Conservation (phyloP, 495 filamentous ascomycete genomes). For the Penicillium simplicissimum region DNA sequence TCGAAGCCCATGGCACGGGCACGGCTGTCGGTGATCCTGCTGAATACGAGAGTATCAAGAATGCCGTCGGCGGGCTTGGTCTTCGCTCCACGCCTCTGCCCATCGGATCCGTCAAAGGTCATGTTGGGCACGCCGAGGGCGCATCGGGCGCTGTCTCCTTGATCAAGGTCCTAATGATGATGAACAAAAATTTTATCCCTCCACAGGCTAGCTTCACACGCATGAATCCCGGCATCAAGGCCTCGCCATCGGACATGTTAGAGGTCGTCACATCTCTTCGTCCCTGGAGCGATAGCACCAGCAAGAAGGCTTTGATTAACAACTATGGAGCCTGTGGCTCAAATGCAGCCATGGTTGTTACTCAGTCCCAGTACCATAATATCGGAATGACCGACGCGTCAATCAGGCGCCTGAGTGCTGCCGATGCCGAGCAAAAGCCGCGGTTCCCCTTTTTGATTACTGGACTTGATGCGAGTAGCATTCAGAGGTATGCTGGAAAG, state of each 20-base stretch:
- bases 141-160: constrained; percentile 43
- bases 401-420: neutral
- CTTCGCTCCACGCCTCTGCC: constrained; percentile 16
- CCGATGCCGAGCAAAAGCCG: neutral
- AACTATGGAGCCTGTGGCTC: constrained; percentile 42
- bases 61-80: constrained; percentile 28
- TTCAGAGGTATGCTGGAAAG: constrained; percentile 4
- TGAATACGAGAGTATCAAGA: constrained; percentile 31
- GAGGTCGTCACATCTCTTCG: constrained; percentile 26
- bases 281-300: constrained; percentile 26
- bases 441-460: constrained; percentile 17
- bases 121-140: constrained; percentile 46
- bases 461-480: constrained; percentile 8
- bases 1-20: constrained; percentile 65
- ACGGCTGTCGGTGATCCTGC: constrained; percentile 43
- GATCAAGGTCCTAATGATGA: constrained; percentile 46
- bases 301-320: constrained; percentile 35
- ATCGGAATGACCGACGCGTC: neutral
- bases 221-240: constrained; percentile 37
- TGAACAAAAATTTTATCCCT: constrained; percentile 36
- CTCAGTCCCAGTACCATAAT: neutral
- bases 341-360: constrained; percentile 35
- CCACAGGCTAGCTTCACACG: constrained; percentile 34
- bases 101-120: constrained; percentile 43
- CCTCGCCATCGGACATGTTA: constrained; percentile 14